Percentiles rank a stretch among this genome's conserved stretches.
phyloP scores from a whole-genome alignment of 495 filamentous ascomycete genomes.

The Hyaloscypha hepaticicola region DNA sequence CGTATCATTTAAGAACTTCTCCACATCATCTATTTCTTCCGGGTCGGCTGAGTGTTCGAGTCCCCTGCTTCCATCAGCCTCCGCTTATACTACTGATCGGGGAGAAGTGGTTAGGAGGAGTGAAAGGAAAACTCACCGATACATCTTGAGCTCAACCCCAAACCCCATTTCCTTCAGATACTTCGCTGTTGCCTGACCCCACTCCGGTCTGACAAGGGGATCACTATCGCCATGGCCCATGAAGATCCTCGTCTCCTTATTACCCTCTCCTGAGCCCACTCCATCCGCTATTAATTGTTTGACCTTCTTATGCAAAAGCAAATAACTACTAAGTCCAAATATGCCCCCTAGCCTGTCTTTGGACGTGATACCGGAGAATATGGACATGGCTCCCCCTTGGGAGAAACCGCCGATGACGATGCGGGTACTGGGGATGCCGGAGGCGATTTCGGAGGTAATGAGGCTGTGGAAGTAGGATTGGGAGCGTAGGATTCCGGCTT shows the following conservation, averaged over 20 bases:
- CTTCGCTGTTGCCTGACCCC: conserved; percentile 65
- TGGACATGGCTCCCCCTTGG: conserved; percentile 55
- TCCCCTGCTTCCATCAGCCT: conserved; percentile 40
- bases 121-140: conserved; percentile 53
- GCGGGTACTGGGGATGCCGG: conserved; percentile 77
- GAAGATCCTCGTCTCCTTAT: conserved; percentile 81
- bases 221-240: conserved; percentile 83
- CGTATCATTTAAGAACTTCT: conserved; percentile 65
- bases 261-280: conserved; percentile 61
- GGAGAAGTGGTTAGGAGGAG: background rate
- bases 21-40: conserved; percentile 80
- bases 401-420: conserved; percentile 75
- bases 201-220: conserved; percentile 62
- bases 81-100: background rate
- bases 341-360: conserved; percentile 80
- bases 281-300: conserved; percentile 43
- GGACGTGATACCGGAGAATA: conserved; percentile 67
- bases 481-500: conserved; percentile 72
- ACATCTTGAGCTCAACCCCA: conserved; percentile 73
- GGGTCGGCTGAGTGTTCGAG: conserved; percentile 76
- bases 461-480: conserved; percentile 74
- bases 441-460: conserved; percentile 77
- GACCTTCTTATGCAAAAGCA: conserved; percentile 73
- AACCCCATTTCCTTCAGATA: conserved; percentile 63
- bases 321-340: conserved; percentile 79